phyloP scores from a whole-genome alignment of 176 grass and related monocot genomes.

The Cenchrus fungigraminus region DNA sequence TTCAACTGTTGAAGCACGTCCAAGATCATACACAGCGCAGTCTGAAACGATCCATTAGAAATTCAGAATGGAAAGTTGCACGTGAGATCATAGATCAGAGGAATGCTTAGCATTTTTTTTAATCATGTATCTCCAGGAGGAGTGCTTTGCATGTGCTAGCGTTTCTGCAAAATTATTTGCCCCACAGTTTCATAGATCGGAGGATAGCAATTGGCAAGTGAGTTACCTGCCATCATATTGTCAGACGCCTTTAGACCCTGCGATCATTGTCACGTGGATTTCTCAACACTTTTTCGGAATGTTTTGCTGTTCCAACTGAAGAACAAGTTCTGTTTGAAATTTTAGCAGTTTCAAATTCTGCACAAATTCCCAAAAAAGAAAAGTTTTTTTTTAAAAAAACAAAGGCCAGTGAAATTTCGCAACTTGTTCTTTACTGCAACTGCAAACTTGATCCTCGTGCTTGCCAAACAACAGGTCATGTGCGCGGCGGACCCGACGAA shows the following conservation, averaged over 20 bases:
- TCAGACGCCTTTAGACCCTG: background rate
- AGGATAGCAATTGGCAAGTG: background rate
- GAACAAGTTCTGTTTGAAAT: background rate
- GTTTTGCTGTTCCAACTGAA: background rate
- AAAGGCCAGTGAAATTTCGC: background rate
- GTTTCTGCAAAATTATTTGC: background rate
- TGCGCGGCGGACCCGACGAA: conserved; percentile 56
- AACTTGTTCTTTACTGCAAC: no score
- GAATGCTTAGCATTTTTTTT: background rate
- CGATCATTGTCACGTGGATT: background rate
- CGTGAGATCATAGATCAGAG: background rate
- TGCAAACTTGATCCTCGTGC: no score
- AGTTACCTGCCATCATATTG: background rate
- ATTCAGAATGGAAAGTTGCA: no score
- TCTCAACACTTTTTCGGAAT: background rate
- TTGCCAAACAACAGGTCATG: conserved; percentile 60
- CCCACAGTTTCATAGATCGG: background rate
- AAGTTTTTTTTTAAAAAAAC: background rate
- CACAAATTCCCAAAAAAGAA: background rate
- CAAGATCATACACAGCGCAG: no score
- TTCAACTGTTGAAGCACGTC: no score
- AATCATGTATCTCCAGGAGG: background rate
- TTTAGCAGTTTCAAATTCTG: background rate
- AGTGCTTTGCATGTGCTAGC: background rate
- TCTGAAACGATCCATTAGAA: no score